Evolutionary conservation across 306 rosid species (phyloP), one percentile per base, ranked within the genome.

Genomic region (Vigna hirtella): DNA sequence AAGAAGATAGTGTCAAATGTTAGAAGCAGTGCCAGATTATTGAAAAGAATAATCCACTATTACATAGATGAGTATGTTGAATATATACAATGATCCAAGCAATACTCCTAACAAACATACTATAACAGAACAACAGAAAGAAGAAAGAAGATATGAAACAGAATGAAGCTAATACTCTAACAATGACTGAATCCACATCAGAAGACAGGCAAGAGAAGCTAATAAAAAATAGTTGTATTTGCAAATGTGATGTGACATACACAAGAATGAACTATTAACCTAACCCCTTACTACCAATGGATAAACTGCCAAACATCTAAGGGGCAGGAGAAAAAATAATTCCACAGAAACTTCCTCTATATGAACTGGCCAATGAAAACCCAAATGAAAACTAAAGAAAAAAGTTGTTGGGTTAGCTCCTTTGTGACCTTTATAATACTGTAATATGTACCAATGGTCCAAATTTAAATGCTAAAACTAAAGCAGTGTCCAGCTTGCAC

Each of bases 351-450:
- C 52, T 42, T 42, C 6, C 48, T 50, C 42, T 55, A 14, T 55
- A 74, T 66, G 36, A 70, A 70, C 45, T n/a, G 78, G 55, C 79
- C 57, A 81, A 40, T 6, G 18, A 26, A 67, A 58, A 71, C 68
- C 70, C 20, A 79, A 76, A 32, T 28, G 32, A 72, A 51, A 52
- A 18, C 74, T 68, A 72, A 13, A 26, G 28, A 26, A 26, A 75
- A 42, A 42, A 9, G 67, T 14, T 36, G 9, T 66, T 77, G 45
- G 68, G 69, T 86, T 85, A 74, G 67, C 73, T 65, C 50, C 69
- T 73, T 68, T 81, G 14, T 85, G 71, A 65, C 22, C 71, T 71
- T 76, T 71, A 70, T 83, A 15, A 30, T 51, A 49, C 30, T 76
- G 43, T 51, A 61, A 8, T 57, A 59, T 83, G 17, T 66, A 58